Base-by-base conservation (phyloP, 2,329 filamentous ascomycete genomes). In the Aspergillus felis region DNA sequence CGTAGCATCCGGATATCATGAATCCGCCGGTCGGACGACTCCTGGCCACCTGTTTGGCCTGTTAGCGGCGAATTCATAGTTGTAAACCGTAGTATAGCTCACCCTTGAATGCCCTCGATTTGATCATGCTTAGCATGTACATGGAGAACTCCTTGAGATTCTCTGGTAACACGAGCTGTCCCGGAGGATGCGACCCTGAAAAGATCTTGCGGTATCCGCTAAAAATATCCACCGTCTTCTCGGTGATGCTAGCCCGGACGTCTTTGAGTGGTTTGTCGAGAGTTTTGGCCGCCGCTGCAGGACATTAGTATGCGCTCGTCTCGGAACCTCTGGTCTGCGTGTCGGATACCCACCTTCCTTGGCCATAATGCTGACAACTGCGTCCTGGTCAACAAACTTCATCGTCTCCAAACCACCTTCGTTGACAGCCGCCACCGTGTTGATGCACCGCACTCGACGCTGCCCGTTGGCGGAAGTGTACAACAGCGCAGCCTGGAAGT, bases 141-240 rank as follows among this genome's bases (percentile, higher is more conserved):
- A 99, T 97, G 68, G 89, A 87, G 67, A 96, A 92, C 72, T 99
- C 94, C 72, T 97, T 97, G 29, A 99, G 83, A 64, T 93, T 90
- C 76, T 99, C 94, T 0, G 94, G 94, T 76, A 99, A 86, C 29
- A 99, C 92, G 29, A 99, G 84, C 74, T 99, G 92, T 4, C 92
- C 91, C 1, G 92, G 90, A 8, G 94, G 93, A 68, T 96, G 91
- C 2, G 87, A 84, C 57, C 90, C 90, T 2, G 91, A 89, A 66
- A 94, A 94, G 75, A 96, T 89, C 78, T 96, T 97, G 64, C 94
- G 87, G 75, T 99, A 97, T 55, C 87, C 89, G 28, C 92, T 89
- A 57, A 97, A 84, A 54, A 97, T 89, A 69, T 97, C 93, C 57
- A 97, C 91, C 0, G 91, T 92, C 76, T 92, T 94, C 75, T 97